phyloP scores from a whole-genome alignment of 306 rosid species.

The Glycyrrhiza uralensis region DNA sequence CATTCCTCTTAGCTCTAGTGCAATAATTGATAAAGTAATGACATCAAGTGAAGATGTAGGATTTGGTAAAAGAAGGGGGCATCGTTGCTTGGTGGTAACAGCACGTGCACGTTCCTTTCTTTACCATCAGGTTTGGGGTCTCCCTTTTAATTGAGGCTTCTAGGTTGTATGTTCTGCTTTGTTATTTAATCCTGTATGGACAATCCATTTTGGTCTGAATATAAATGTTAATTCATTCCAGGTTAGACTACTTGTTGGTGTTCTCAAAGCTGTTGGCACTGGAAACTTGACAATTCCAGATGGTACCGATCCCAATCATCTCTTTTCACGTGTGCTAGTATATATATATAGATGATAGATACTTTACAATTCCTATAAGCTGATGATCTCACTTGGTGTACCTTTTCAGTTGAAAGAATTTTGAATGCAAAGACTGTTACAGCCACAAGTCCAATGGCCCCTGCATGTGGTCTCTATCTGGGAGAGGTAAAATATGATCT shows the following conservation, averaged over 20 bases:
- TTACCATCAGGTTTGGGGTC: slow-evolving; percentile 77
- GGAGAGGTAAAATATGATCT: slow-evolving; percentile 79
- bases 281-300: slow-evolving; percentile 64
- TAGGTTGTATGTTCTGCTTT: slow-evolving; percentile 4
- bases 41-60: slow-evolving; percentile 38
- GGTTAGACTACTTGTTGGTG: slow-evolving; percentile 94
- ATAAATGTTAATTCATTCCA: slow-evolving; percentile 23
- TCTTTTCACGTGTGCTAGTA: background rate
- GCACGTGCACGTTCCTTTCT: slow-evolving; percentile 86
- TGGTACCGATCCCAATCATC: slow-evolving; percentile 33
- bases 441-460: slow-evolving; percentile 97
- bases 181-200: background rate
- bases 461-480: slow-evolving; percentile 81
- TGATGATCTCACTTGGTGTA: background rate
- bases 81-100: slow-evolving; percentile 70
- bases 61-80: slow-evolving; percentile 71
- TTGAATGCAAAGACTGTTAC: slow-evolving; percentile 67
- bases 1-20: slow-evolving; percentile 22
- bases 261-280: slow-evolving; percentile 75
- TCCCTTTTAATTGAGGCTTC: background rate
- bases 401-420: slow-evolving; percentile 74
- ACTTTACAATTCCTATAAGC: background rate
- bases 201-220: slow-evolving; percentile 7
- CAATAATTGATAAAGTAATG: slow-evolving; percentile 13
- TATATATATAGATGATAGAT: background rate